These are phyloP conservation scores for Cryphonectria japonica DNA, from an alignment of 2,329 filamentous ascomycete genomes.

Conservation along the genomic window DNA sequence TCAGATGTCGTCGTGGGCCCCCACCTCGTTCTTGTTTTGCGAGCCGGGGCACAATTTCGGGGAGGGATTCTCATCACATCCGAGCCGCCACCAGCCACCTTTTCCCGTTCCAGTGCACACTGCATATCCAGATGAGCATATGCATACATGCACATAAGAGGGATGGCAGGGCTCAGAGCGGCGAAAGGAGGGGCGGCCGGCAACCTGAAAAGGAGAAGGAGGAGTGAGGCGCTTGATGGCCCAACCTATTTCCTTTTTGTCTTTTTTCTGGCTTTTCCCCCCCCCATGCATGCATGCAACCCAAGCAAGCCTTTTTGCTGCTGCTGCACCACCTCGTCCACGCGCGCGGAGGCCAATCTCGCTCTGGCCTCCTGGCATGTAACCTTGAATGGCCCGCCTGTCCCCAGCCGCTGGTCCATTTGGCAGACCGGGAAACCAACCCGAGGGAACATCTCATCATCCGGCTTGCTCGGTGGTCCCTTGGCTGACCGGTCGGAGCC, in stretches of 20 bases:
- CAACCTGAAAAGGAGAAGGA: background rate
- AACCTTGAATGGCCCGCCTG: background rate
- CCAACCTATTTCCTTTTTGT: background rate
- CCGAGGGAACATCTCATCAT: background rate
- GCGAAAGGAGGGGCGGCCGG: too few species aligned
- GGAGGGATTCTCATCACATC: background rate
- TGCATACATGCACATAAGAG: background rate
- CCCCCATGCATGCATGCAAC: background rate
- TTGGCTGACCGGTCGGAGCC: background rate
- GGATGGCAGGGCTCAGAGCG: background rate
- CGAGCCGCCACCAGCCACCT: background rate
- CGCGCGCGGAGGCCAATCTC: background rate
- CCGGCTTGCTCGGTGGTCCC: background rate
- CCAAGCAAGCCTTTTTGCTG: background rate
- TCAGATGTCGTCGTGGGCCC: background rate
- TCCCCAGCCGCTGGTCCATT: background rate
- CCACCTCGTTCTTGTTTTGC: background rate
- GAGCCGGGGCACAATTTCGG: slow-evolving; percentile 3
- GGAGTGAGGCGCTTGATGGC: background rate
- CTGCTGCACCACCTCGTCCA: background rate
- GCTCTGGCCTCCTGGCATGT: background rate
- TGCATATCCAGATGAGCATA: slow-evolving; percentile 1
- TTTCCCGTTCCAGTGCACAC: background rate
- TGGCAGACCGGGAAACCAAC: background rate
- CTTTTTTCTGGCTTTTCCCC: too few species aligned